Conservation (phyloP, 1,284 basidiomycete genomes). For the Earliella scabrosa region DNA sequence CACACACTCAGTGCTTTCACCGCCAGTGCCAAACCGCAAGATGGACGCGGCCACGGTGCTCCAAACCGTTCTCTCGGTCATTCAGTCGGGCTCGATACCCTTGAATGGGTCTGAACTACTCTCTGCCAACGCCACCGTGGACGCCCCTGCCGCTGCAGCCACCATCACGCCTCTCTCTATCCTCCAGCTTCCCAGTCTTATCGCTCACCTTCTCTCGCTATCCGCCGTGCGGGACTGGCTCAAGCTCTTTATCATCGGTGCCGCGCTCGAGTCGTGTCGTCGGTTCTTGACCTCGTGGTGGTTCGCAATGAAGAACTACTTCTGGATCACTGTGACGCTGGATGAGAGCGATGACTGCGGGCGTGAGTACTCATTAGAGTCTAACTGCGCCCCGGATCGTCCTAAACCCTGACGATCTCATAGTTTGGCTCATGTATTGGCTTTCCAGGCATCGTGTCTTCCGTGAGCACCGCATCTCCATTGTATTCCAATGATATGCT, state of each 20-base stretch:
- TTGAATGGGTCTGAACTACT: conserved; percentile 2
- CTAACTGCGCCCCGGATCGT: conserved; percentile 6
- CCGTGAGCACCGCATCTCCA: conserved; percentile 25
- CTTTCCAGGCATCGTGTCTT: conserved; percentile 38
- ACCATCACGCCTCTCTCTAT: conserved; percentile 12
- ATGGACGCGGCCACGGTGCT: conserved; percentile 21
- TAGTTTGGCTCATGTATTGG: conserved; percentile 41
- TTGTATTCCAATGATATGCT: not conserved
- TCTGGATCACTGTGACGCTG: conserved; percentile 28
- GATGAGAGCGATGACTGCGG: conserved; percentile 35
- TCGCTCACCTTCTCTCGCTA: conserved; percentile 18
- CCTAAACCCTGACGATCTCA: not conserved
- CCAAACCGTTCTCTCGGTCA: conserved; percentile 22
- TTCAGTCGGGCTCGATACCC: conserved; percentile 17
- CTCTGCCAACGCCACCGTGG: conserved; percentile 9
- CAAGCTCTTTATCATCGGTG: conserved; percentile 34
- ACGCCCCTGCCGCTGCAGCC: not conserved
- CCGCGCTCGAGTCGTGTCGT: conserved; percentile 21
- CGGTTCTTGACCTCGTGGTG: conserved; percentile 13
- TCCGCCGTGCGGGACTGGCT: conserved; percentile 32
- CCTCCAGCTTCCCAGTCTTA: conserved; percentile 12
- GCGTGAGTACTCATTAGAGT: conserved; percentile 16
- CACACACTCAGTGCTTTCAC: no score
- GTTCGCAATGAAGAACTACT: conserved; percentile 14
- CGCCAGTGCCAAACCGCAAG: not conserved